Base-by-base conservation (phyloP, 148 eudicot genomes). In the Persicaria tinctoria region DNA sequence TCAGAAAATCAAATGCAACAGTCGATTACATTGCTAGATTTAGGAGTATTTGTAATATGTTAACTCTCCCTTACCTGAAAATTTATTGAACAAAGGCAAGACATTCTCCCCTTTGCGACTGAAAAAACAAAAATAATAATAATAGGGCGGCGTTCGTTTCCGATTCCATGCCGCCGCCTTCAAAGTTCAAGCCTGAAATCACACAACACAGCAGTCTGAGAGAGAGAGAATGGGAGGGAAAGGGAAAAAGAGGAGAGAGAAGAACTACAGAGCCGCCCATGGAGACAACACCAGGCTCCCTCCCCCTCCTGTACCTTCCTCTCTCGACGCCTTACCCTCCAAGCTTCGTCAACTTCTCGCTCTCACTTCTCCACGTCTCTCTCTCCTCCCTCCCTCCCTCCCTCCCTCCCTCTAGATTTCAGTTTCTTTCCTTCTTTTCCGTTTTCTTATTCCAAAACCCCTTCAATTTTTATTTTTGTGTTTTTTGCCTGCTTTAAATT, bases 211-310 rank as follows among this genome's bases (percentile, higher is more conserved):
- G 51, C 41, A 32, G 41, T 32, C 41, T 76, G 82, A 55, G 55
- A 68, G 46, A 73, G 72, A 47, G 74, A 76, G 46, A 79, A 85
- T 94, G 98, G 97, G 87, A 68, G 97, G 97, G 41, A 91, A 88
- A 83, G 98, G 89, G 13, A 53, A 59, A 56, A 87, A 78, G 71
- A 82, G 97, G 78, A 87, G 98, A 79, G 97, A 89, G 84, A 91
- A 89, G 84, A 94, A 94, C 82, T 94, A 91, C 88, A 70, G 62
- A 20, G 90, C 89, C 7, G 90, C 98, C 3, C 98, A 94, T 49
- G 95, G 93, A 46, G 93, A 85, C 38, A 53, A 80, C 74, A 82
- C 68, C 68, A 86, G 87, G 10, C 91, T 87, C 17, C 95, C 92
- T 3, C 98, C 97, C 3, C 98, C 98, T 12, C 98, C 98, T 12